phyloP scores from a whole-genome alignment of 257 asterid genomes.

The Solanum dulcamara region DNA sequence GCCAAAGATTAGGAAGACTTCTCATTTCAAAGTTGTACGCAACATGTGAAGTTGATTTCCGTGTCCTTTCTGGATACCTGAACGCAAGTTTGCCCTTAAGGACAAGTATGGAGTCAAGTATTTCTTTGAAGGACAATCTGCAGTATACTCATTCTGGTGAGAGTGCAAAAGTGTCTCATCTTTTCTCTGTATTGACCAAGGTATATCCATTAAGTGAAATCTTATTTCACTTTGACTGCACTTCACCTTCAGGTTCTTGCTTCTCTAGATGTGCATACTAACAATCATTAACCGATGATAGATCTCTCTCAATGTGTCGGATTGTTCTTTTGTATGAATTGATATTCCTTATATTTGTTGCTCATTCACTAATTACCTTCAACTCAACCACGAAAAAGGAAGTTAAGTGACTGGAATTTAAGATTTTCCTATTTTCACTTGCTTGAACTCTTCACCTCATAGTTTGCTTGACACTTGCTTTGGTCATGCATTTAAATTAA shows the following conservation, averaged over 20 bases:
- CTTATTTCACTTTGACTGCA: neutral
- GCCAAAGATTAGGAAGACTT: constrained; percentile 35
- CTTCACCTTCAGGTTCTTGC: neutral
- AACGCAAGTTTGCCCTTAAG: constrained; percentile 11
- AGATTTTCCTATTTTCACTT: neutral
- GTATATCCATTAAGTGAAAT: constrained; percentile 22
- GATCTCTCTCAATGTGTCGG: neutral
- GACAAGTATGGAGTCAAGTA: constrained; percentile 7
- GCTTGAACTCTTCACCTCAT: neutral
- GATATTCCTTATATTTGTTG: neutral
- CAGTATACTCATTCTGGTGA: constrained; percentile 28
- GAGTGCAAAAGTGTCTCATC: constrained; percentile 46
- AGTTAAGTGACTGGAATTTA: neutral
- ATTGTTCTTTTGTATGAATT: neutral
- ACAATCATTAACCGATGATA: neutral
- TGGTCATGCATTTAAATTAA: neutral
- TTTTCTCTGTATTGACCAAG: constrained; percentile 58
- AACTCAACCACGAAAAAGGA: neutral
- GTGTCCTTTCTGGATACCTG: constrained; percentile 52
- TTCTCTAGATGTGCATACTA: neutral
- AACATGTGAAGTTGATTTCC: constrained; percentile 56
- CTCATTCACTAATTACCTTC: neutral
- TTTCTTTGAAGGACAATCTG: constrained; percentile 12
- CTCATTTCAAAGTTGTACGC: constrained; percentile 45
- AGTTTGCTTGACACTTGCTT: neutral